phyloP scores from a whole-genome alignment of 2,329 filamentous ascomycete genomes.

The Domatiomyces globalis region DNA sequence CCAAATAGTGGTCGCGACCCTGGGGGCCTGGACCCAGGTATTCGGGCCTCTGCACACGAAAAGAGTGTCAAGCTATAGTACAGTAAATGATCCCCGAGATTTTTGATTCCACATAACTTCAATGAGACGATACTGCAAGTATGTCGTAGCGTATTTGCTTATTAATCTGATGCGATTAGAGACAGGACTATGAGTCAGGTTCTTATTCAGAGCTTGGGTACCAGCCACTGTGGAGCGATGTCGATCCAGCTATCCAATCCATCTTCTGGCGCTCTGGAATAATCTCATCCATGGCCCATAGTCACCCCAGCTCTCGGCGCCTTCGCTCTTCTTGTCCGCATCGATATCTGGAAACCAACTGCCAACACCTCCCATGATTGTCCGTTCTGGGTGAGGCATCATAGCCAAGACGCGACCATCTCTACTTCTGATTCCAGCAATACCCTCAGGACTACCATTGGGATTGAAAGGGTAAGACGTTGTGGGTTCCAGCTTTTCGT shows the following conservation, averaged over 20 bases:
- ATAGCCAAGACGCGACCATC: conserved; percentile 73
- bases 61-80: too few relatives aligned
- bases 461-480: conserved; percentile 80
- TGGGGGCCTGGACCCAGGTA: too few relatives aligned
- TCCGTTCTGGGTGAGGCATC: conserved; percentile 93
- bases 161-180: too few relatives aligned
- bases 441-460: conserved; percentile 69
- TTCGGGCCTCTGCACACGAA: too few relatives aligned
- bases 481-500: conserved; percentile 53
- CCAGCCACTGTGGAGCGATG: background rate
- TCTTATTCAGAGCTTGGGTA: too few relatives aligned
- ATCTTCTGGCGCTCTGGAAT: conserved; percentile 75
- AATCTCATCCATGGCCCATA: conserved; percentile 74
- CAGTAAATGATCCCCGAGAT: too few relatives aligned
- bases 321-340: conserved; percentile 22
- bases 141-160: too few relatives aligned
- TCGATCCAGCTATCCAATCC: conserved; percentile 49
- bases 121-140: too few relatives aligned
- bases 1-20: too few relatives aligned
- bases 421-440: conserved; percentile 62
- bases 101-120: too few relatives aligned
- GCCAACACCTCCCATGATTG: conserved; percentile 61
- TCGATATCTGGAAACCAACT: conserved; percentile 53
- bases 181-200: too few relatives aligned
- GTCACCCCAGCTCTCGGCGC: conserved; percentile 56